These are phyloP conservation scores for Phaeosphaeria sp. DNA, from an alignment of 2,329 filamentous ascomycete species.

Conservation along the genomic window DNA sequence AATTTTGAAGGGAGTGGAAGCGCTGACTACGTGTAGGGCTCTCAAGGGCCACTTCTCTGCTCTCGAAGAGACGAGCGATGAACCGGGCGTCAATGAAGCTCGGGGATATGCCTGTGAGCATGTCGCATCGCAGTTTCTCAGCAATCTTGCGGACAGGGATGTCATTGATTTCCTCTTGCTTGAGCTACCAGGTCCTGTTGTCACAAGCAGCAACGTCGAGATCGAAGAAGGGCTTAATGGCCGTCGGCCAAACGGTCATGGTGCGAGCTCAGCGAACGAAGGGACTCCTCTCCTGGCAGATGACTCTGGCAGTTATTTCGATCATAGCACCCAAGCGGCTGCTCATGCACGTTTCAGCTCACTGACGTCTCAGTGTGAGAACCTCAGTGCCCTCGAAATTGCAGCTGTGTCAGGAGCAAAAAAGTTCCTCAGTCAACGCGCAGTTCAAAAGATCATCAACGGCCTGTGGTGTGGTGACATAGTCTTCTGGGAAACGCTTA, in stretches of 20 bases:
- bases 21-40: constrained; percentile 58
- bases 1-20: background rate
- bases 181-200: constrained; percentile 63
- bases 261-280: constrained; percentile 21
- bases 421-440: constrained; percentile 79
- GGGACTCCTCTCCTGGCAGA: constrained; percentile 33
- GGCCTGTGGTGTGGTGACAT: constrained; percentile 85
- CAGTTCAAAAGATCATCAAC: constrained; percentile 82
- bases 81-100: constrained; percentile 70
- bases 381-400: constrained; percentile 86
- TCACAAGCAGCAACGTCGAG: constrained; percentile 19
- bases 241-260: constrained; percentile 18
- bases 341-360: constrained; percentile 59
- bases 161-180: constrained; percentile 76
- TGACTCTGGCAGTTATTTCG: constrained; percentile 31
- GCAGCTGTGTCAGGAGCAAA: constrained; percentile 82
- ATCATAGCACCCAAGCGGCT: constrained; percentile 27
- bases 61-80: constrained; percentile 62
- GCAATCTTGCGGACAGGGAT: constrained; percentile 73
- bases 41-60: constrained; percentile 76
- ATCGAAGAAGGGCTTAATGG: constrained; percentile 9
- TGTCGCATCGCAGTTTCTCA: constrained; percentile 79
- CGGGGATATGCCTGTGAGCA: constrained; percentile 79
- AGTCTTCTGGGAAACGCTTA: constrained; percentile 84
- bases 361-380: constrained; percentile 74